These are phyloP conservation scores for Scutellaria minor DNA, from an alignment of 257 asterid species.

Conservation along the genomic window DNA sequence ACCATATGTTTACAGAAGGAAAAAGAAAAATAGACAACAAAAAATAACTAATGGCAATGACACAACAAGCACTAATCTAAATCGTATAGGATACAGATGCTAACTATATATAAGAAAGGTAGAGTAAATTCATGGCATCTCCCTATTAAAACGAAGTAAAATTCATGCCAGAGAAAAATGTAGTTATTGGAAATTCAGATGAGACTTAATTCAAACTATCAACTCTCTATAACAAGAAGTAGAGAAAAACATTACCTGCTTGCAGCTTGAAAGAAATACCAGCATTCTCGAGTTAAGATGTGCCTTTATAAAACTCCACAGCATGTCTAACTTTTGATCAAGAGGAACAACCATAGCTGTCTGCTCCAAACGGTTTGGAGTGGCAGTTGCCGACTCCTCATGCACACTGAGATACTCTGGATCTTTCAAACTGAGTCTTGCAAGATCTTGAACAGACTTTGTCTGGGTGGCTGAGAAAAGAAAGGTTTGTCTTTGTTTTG, in stretches of 20 bases:
- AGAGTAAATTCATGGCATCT: neutral
- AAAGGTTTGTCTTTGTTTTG: constrained; percentile 81
- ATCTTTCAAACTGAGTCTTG: constrained; percentile 95
- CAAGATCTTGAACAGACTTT: constrained; percentile 93
- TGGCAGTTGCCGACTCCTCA: constrained; percentile 83
- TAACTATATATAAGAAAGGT: neutral
- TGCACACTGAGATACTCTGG: constrained; percentile 96
- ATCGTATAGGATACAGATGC: neutral
- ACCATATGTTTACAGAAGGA: neutral
- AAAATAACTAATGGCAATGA: neutral
- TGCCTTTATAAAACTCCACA: constrained; percentile 92
- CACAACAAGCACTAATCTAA: neutral
- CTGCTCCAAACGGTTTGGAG: constrained; percentile 84
- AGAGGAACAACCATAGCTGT: constrained; percentile 81
- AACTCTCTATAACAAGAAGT: neutral
- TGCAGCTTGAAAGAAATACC: constrained; percentile 87
- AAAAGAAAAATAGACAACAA: neutral
- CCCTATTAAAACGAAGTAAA: neutral
- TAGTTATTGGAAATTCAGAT: neutral
- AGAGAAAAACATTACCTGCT: constrained; percentile 66
- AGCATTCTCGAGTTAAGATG: constrained; percentile 84
- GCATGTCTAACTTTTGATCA: constrained; percentile 83
- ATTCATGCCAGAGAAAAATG: neutral
- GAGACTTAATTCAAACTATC: constrained; percentile 19
- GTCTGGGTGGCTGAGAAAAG: constrained; percentile 96